Evolutionary conservation across 2,329 filamentous ascomycete genomes (phyloP).

Genomic region (Colletotrichum agaves): DNA sequence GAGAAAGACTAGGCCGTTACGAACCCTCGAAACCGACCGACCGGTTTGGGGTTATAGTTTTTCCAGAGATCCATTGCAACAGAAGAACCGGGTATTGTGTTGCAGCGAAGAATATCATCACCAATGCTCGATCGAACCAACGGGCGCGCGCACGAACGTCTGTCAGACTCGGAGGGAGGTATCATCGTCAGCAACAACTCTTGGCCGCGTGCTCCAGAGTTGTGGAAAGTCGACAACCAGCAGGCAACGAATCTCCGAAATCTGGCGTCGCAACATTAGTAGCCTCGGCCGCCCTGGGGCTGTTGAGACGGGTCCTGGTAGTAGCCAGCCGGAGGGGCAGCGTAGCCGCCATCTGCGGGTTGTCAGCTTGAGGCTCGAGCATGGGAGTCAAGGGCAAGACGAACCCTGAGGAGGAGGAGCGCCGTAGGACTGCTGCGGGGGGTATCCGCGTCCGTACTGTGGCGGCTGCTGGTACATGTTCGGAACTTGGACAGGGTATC

Average conservation of each 20-base stretch:
- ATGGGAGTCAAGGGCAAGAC: conserved; percentile 39
- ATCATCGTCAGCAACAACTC: conserved; percentile 34
- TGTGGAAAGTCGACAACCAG: conserved; percentile 32
- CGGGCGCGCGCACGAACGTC: conserved; percentile 38
- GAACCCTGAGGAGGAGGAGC: conserved; percentile 50
- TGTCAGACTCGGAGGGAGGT: conserved; percentile 37
- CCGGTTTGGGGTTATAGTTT: conserved; percentile 34
- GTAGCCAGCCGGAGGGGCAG: conserved; percentile 45
- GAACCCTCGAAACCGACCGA: conserved; percentile 32
- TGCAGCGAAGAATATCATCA: conserved; percentile 39
- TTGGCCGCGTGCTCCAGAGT: conserved; percentile 32
- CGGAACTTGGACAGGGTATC: conserved; percentile 50
- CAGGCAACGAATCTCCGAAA: conserved; percentile 38
- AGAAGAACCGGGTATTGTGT: conserved; percentile 40
- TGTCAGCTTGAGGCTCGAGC: background rate
- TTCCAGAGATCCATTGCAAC: conserved; percentile 40
- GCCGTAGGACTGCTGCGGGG: conserved; percentile 51
- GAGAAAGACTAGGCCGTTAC: conserved; percentile 35
- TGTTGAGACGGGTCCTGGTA: conserved; percentile 59
- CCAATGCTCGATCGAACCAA: conserved; percentile 40
- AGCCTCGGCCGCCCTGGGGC: conserved; percentile 51
- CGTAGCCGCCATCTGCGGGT: conserved; percentile 27
- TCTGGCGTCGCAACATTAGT: conserved; percentile 46
- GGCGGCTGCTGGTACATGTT: conserved; percentile 51
- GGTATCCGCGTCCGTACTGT: conserved; percentile 57